Base-by-base conservation (phyloP, 2,329 filamentous ascomycete genomes). In the Colletotrichum lentis region DNA sequence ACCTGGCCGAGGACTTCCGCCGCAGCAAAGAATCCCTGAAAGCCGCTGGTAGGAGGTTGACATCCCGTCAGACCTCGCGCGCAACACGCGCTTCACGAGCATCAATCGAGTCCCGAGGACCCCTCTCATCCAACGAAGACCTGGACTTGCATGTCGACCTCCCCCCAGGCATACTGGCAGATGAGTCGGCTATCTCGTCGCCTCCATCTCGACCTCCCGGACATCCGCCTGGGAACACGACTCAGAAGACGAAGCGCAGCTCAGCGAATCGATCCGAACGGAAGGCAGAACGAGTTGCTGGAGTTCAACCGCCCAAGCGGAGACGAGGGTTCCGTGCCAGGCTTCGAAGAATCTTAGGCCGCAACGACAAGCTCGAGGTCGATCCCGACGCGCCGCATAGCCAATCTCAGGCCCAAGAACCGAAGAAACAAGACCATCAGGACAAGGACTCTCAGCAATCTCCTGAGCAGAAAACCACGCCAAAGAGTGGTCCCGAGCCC, bases 71-170 rank as follows among this genome's bases (percentile, higher is more conserved):
- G 37, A 27, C 14, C 31, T 50, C 57, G 18, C 57, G 35, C 7
- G 57, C 20, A 31, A 52, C 46, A 22, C 35, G 46, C 14, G 22
- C 31, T 35, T 60, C 57, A 35, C 46, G 57, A 18, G 57, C 57
- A 20, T 60, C 57, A 24, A 52, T 39, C 20, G 57, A 60, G 35
- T 60, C 57, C 18, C 57, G 37, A 41, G 57, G 57, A 5, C 57
- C 57, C 7, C 37, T 60, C 22, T 60, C 57, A 8, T 60, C 57
- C 16, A 60, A 60, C 46, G 57, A 60, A 35, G 57, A 52, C 22
- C 46, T 60, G 2, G 44, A 52, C 44, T 22, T 43, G 7, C 31
- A 60, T 11, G 18, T 60, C 7, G 57, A 60, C 11, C 46, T 52
- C 7, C 57, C 46, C 7, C 57, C 31, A 24, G 44, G 44, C 27